Conservation (phyloP, 306 rosid genomes). For the Begonia masoniana region DNA sequence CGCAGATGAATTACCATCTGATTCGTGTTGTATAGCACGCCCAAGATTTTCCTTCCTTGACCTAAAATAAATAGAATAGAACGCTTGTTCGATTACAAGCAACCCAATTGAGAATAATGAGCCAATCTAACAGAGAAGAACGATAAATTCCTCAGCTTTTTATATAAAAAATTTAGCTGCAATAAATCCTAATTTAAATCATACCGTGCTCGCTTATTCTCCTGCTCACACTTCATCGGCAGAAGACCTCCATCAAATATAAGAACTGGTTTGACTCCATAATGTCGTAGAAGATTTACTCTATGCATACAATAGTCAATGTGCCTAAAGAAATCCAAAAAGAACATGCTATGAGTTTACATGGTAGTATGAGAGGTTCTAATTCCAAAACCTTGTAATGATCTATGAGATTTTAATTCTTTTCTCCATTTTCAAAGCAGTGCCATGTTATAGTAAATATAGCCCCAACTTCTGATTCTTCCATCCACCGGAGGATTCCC, state of each 20-base stretch:
- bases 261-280: conserved; percentile 71
- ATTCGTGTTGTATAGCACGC: conserved; percentile 72
- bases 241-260: conserved; percentile 92
- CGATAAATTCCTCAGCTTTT: too few species aligned
- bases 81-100: not conserved
- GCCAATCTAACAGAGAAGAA: too few species aligned
- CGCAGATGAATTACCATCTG: conserved; percentile 66
- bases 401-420: too few species aligned
- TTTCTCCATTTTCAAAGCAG: too few species aligned
- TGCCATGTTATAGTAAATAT: too few species aligned
- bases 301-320: conserved; percentile 88
- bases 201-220: conserved; percentile 84
- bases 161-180: too few species aligned
- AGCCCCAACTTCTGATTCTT: too few species aligned
- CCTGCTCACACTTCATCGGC: conserved; percentile 91
- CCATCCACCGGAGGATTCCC: too few species aligned
- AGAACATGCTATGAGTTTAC: conserved; percentile 1
- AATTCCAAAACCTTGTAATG: too few species aligned
- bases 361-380: too few species aligned
- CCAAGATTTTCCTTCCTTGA: conserved; percentile 67
- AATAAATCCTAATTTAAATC: conserved; percentile 1
- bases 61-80: conserved; percentile 28
- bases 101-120: too few species aligned
- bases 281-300: conserved; percentile 70
- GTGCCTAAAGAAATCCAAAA: conserved; percentile 41